phyloP scores from a whole-genome alignment of 257 asterid genomes.

The Nicotiana otophora region DNA sequence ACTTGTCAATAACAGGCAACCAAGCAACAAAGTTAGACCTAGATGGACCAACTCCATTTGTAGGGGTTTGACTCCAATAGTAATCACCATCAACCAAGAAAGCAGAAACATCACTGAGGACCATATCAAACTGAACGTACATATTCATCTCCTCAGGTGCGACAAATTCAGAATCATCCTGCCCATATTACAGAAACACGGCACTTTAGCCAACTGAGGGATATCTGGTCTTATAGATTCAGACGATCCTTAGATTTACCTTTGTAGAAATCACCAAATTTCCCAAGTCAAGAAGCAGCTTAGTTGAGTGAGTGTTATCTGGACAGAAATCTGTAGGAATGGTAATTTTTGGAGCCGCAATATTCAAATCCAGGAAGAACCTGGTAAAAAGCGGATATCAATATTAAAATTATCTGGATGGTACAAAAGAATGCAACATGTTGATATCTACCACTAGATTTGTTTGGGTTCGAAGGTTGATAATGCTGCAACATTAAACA shows the following conservation, averaged over 20 bases:
- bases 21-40: slow-evolving; percentile 36
- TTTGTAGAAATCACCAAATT: slow-evolving; percentile 75
- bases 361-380: slow-evolving; percentile 89
- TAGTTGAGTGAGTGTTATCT: slow-evolving; percentile 67
- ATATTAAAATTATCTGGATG: background rate
- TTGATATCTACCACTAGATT: background rate
- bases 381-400: slow-evolving; percentile 37
- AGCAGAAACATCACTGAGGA: slow-evolving; percentile 90
- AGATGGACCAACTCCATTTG: slow-evolving; percentile 33
- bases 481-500: background rate
- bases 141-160: slow-evolving; percentile 71
- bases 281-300: slow-evolving; percentile 96
- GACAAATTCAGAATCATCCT: slow-evolving; percentile 66
- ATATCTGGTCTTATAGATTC: background rate
- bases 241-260: slow-evolving; percentile 35
- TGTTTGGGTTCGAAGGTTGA: background rate
- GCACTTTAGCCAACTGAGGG: background rate
- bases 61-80: slow-evolving; percentile 57
- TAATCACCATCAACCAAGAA: slow-evolving; percentile 94
- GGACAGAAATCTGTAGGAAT: slow-evolving; percentile 87
- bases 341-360: slow-evolving; percentile 97
- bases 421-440: background rate
- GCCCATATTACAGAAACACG: slow-evolving; percentile 22
- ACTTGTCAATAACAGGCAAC: slow-evolving; percentile 85
- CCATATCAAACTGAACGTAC: slow-evolving; percentile 86